Evolutionary conservation across 2,329 filamentous ascomycete species (phyloP).

Genomic region (Xylariomycetidae sp.): DNA sequence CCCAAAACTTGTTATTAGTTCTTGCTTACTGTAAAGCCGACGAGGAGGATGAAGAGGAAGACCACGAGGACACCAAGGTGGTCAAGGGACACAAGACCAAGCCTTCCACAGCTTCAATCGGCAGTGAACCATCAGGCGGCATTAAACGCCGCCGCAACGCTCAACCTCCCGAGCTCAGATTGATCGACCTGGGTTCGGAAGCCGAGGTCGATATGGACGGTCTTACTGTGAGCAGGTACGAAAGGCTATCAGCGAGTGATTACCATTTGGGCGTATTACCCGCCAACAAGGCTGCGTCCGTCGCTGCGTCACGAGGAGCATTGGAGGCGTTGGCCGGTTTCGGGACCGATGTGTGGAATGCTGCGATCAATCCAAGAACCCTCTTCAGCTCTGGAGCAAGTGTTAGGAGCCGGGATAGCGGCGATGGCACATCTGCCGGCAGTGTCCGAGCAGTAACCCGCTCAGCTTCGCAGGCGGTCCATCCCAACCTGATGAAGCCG

Average conservation of each 20-base stretch:
- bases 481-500: constrained; percentile 51
- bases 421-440: constrained; percentile 51
- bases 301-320: constrained; percentile 62
- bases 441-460: constrained; percentile 27
- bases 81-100: constrained; percentile 34
- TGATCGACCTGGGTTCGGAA: constrained; percentile 86
- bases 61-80: constrained; percentile 25
- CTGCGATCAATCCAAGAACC: constrained; percentile 77
- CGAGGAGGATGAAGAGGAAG: constrained; percentile 46
- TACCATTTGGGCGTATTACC: constrained; percentile 87
- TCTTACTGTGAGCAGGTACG: constrained; percentile 79
- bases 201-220: constrained; percentile 84
- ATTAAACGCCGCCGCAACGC: constrained; percentile 71
- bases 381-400: constrained; percentile 87
- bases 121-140: constrained; percentile 59
- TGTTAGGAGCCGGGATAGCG: constrained; percentile 57
- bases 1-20: constrained; percentile 81
- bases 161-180: constrained; percentile 78
- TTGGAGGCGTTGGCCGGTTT: constrained; percentile 71
- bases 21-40: constrained; percentile 84
- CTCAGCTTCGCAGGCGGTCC: constrained; percentile 32
- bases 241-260: constrained; percentile 79
- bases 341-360: constrained; percentile 81
- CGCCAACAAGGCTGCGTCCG: constrained; percentile 62
- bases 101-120: constrained; percentile 42